Evolutionary conservation across 176 grass and related monocot species (phyloP).

Genomic region (Paspalum notatum): DNA sequence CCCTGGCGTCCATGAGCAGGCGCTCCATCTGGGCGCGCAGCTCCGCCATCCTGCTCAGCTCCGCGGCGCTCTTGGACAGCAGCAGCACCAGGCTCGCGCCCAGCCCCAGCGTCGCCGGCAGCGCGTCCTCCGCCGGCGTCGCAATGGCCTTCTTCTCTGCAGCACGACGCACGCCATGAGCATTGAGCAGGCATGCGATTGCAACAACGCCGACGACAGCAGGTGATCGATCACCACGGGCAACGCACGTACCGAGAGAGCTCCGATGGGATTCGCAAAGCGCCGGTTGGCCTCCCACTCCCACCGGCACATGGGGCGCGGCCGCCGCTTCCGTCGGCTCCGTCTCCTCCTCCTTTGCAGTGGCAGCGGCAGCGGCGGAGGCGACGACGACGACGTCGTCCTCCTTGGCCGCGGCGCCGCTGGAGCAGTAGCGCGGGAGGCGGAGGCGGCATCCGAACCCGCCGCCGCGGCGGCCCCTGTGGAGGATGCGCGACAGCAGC

Average conservation of each 20-base stretch:
- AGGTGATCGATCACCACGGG: background rate
- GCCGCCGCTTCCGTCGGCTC: background rate
- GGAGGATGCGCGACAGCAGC: slow-evolving; percentile 55
- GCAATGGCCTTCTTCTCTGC: slow-evolving; percentile 64
- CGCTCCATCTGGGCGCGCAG: slow-evolving; percentile 79
- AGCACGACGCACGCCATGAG: background rate
- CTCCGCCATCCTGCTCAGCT: slow-evolving; percentile 82
- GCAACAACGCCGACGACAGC: no score
- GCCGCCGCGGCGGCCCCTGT: slow-evolving; percentile 7
- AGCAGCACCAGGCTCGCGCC: slow-evolving; percentile 68
- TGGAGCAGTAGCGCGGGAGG: slow-evolving; percentile 37
- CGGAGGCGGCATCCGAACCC: slow-evolving; percentile 45
- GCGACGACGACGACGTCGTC: background rate
- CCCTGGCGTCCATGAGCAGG: slow-evolving; percentile 53
- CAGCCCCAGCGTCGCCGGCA: slow-evolving; percentile 72
- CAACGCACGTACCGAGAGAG: slow-evolving; percentile 24
- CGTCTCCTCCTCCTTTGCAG: background rate
- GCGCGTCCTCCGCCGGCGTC: slow-evolving; percentile 21
- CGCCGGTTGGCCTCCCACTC: background rate
- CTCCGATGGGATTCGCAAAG: slow-evolving; percentile 15
- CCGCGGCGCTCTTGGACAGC: slow-evolving; percentile 63
- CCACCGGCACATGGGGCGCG: slow-evolving; percentile 9
- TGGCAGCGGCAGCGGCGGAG: background rate
- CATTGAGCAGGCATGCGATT: background rate
- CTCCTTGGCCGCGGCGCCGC: slow-evolving; percentile 20